A percentile compares a stretch with the other conserved stretches of the same genome.
These are phyloP conservation scores for Groenewaldozyma tartarivorans DNA, from an alignment of 805 yeast species.

Conservation along the genomic window DNA sequence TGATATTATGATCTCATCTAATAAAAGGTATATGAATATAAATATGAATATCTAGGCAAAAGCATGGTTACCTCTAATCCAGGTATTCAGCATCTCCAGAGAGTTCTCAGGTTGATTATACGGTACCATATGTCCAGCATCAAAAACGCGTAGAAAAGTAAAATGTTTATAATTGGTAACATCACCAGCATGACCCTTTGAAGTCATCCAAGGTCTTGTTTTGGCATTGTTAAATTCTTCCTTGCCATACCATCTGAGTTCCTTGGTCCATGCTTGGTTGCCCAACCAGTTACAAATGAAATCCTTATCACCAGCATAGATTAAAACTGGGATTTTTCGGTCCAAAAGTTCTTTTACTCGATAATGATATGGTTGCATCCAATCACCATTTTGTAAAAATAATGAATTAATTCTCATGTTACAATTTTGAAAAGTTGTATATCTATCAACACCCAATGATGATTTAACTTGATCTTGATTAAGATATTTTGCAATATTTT, in stretches of 20 bases:
- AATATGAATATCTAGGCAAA: no score
- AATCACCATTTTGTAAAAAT: constrained; percentile 53
- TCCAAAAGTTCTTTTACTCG: constrained; percentile 52
- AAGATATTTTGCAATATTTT: constrained; percentile 41
- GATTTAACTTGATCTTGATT: constrained; percentile 45
- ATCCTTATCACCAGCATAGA: constrained; percentile 93
- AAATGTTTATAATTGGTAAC: constrained; percentile 59
- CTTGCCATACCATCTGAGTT: constrained; percentile 53
- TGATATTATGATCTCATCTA: no score
- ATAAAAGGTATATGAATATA: no score
- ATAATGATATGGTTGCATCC: constrained; percentile 55
- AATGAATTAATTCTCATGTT: constrained; percentile 63
- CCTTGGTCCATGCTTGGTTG: constrained; percentile 72
- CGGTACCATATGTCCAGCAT: constrained; percentile 93
- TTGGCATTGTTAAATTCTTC: constrained; percentile 36
- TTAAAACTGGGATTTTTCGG: constrained; percentile 63
- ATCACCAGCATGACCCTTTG: constrained; percentile 43
- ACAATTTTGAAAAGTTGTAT: constrained; percentile 53
- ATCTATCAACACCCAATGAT: constrained; percentile 46
- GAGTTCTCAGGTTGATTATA: constrained; percentile 66
- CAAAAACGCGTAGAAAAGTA: constrained; percentile 67
- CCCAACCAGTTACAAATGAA: constrained; percentile 92
- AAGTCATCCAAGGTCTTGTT: constrained; percentile 32
- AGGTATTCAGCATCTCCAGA: constrained; percentile 69
- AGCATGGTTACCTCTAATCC: constrained; percentile 75